These are phyloP conservation scores for Persicaria tinctoria DNA, from an alignment of 148 eudicot species.

Conservation along the genomic window DNA sequence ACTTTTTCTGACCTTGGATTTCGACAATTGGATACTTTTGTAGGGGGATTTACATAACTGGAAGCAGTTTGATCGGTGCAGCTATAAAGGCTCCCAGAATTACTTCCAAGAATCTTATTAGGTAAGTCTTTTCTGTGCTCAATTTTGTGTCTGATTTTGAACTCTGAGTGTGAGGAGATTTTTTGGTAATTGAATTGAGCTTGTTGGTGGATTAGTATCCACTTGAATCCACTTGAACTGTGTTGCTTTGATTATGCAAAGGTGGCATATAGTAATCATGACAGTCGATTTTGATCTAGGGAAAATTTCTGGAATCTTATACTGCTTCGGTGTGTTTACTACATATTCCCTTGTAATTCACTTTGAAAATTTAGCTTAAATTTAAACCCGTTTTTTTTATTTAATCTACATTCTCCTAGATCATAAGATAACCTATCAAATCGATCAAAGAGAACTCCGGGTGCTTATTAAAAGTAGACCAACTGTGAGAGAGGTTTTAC, in stretches of 20 bases:
- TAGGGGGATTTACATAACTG: conserved; percentile 97
- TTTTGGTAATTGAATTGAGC: not conserved
- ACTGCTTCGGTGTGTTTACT: not conserved
- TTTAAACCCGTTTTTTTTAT: not conserved
- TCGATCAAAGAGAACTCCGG: not conserved
- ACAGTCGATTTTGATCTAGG: not conserved
- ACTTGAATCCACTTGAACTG: not conserved
- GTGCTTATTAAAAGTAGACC: not conserved
- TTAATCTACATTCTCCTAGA: not conserved
- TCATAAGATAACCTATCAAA: not conserved
- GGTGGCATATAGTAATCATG: not conserved
- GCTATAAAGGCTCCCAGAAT: conserved; percentile 97
- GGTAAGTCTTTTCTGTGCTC: conserved; percentile 33
- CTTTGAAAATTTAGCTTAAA: not conserved
- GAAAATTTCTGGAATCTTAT: not conserved
- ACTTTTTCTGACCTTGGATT: not conserved
- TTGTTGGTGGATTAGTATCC: not conserved
- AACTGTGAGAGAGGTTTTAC: not conserved
- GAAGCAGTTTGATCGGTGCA: conserved; percentile 99
- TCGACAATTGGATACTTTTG: not conserved
- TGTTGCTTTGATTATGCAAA: not conserved
- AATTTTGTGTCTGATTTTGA: not conserved
- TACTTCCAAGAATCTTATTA: conserved; percentile 92
- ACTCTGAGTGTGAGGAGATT: not conserved
- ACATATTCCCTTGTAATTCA: not conserved